Base-by-base conservation (phyloP, 2,329 filamentous ascomycete species). In the Verruconis gallopava region DNA sequence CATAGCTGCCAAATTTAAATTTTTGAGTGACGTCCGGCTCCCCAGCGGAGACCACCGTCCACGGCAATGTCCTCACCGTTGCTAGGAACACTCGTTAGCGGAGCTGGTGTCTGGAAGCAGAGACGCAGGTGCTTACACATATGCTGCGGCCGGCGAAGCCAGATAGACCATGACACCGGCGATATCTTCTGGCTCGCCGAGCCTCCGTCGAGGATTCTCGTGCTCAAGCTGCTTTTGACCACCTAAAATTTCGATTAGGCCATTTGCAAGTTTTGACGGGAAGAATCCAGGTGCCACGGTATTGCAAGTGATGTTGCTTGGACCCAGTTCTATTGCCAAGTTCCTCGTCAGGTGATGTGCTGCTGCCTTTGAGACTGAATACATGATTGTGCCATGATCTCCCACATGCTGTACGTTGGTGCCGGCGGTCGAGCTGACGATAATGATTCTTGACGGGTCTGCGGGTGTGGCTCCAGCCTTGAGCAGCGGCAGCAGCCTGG, bases 251-350 rank as follows among this genome's bases (percentile, higher is more conserved):
- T 61, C 56, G 32, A 63, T 63, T 38, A 62, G 46, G 3, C 55
- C 57, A 21, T 57, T 56, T 2, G 58, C 57, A 5, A 60, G 46
- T 38, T 60, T 59, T 4, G 56, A 58, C 1, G 57, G 57, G 47
- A 63, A 59, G 47, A 62, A 63, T 33, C 60, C 60, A 3, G 60
- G 60, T 2, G 59, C 56, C 17, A 63, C 53, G 3, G 56, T 56
- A 45, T 63, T 63, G 21, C 53, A 56, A 2, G 56, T 60, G 40
- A 63, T 59, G 42, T 62, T 59, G 12, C 56, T 50, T 3, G 59
- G 60, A 9, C 57, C 60, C 1, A 62, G 53, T 38, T 63, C 60
- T 15, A 63, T 49, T 4, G 60, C 60, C 5, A 63, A 50, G 19
- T 63, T 57, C n/a, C 59, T 48, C 5, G 54, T 51, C 12, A 63